Evolutionary conservation across 306 rosid genomes (phyloP), one percentile per base, ranked within the genome.

Genomic region (Citrullus amarus): DNA sequence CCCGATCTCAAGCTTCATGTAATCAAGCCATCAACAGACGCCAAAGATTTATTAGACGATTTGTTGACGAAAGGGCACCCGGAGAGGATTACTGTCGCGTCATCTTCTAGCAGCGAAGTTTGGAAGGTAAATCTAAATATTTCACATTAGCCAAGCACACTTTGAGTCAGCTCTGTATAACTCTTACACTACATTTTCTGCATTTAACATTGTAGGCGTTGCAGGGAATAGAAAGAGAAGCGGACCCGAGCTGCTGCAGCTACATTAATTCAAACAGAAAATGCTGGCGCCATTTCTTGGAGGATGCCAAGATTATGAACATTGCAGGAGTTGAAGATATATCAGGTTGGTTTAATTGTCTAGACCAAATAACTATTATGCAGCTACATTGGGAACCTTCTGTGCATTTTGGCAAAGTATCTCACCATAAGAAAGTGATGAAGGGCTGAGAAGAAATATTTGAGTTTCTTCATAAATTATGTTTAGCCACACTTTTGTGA

Each of bases 211-310:
- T 70, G 57, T 30, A 73, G 77, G 56, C 13, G 46, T 34, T 73
- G 25, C 44, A 0, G 20, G 34, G 16, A 16, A 50, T 73, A 51
- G 32, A 73, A 30, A 5, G 61, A 46, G 59, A 16, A 17, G 60
- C 5, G 44, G 9, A 84, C 14, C 87, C 82, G 34, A 72, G 66
- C 46, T 90, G 91, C 83, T 90, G 91, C 82, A 10, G 46, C 44
- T 81, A 85, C 62, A 87, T 68, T 54, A 14, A 71, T 74, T 25
- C 34, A 25, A 75, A 28, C 74, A 88, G 83, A 14, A 90, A 80
- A 84, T 88, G 92, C 80, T 87, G 96, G 92, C 81, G 85, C 58
- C 92, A 90, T 84, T 87, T 78, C 61, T 72, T 90, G 85, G 79
- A 78, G 84, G 83, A 81, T 20, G 39, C 76, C 59, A 60, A 87